Base-by-base conservation (phyloP, 192 early-diverging fungal species). In the Coemansia sp. region DNA sequence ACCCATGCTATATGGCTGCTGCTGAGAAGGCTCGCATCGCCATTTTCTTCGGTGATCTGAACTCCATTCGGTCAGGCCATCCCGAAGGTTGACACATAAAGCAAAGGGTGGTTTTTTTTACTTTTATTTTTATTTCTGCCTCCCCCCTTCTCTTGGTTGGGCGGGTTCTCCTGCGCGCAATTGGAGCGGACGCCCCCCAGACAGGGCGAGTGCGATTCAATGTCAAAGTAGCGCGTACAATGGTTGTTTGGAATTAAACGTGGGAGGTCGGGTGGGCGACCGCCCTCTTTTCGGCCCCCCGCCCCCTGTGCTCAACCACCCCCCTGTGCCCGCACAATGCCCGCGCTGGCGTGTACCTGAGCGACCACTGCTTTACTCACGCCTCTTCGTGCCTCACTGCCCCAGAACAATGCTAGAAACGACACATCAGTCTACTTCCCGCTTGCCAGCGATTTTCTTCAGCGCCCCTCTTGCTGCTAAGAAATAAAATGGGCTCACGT, bases 21-120 rank as follows among this genome's bases (percentile, higher is more conserved):
- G 35, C 56, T 37, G 61, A 39, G 60, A 58, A 42, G 31, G 43
- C 32, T 25, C 27, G 38, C 36, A 62, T 35, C 32, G 27, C 38
- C 32, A 45, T 70, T 70, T 70, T 64, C 20, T 19, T 45, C 19
- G 51, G 68, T 42, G 56, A 70, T 70, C 68, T 64, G 62, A 62
- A 32, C 37, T 58, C 56, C 56, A 58, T 37, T 58, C 56, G 31
- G 10, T 15, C 53, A 35, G 53, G 1, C 53, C 29, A 15, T 35
- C 53, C 29, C 53, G 53, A 32, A 38, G 56, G 56, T 58, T 37
- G 35, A 37, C 36, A 58, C 25, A 32, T 6, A 37, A 14, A 14
- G 9, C 41, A 42, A 38, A 58, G 31, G 20, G 24, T 31, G 56
- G 49, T 14, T 17, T 25, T 15, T 31, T 15, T 31, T 20, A 17